phyloP scores from a whole-genome alignment of 2,329 filamentous ascomycete genomes.

The Pestalotiopsis sp. region DNA sequence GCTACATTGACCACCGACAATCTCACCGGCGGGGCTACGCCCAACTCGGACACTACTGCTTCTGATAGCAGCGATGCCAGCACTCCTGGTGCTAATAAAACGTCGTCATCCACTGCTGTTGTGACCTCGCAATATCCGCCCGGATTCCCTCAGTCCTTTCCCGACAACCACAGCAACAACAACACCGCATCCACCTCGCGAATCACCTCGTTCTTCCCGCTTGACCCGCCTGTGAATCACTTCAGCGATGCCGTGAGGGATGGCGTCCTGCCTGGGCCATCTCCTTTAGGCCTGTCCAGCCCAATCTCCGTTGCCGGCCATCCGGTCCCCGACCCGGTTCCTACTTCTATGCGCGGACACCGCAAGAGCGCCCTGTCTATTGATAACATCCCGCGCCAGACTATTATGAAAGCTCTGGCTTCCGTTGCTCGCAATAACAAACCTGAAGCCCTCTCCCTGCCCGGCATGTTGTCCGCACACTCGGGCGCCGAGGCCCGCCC shows the following conservation, averaged over 20 bases:
- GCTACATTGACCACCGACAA: no score
- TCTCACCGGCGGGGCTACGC: conserved; percentile 12
- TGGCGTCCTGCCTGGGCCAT: conserved; percentile 23
- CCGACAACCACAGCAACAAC: not conserved
- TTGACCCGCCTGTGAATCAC: conserved; percentile 13
- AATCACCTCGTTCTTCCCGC: conserved; percentile 10
- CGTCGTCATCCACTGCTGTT: conserved; percentile 14
- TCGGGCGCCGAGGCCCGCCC: conserved; percentile 36
- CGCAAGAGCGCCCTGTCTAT: conserved; percentile 58
- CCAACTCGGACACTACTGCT: conserved; percentile 10
- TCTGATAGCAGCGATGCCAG: not conserved
- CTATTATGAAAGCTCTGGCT: conserved; percentile 79
- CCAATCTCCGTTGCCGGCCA: conserved; percentile 17
- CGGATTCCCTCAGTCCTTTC: conserved; percentile 4
- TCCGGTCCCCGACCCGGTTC: conserved; percentile 22
- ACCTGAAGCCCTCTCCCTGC: conserved; percentile 64
- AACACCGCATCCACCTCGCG: conserved; percentile 19
- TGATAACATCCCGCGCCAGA: conserved; percentile 75
- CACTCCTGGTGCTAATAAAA: conserved; percentile 5
- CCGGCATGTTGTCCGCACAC: conserved; percentile 58
- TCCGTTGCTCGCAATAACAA: conserved; percentile 65
- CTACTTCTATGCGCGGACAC: conserved; percentile 37
- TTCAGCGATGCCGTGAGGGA: conserved; percentile 27
- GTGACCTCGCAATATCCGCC: conserved; percentile 16
- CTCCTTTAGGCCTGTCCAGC: conserved; percentile 27